Base-by-base conservation (phyloP, 2,329 filamentous ascomycete genomes). In the Fonsecaea pugnacius region DNA sequence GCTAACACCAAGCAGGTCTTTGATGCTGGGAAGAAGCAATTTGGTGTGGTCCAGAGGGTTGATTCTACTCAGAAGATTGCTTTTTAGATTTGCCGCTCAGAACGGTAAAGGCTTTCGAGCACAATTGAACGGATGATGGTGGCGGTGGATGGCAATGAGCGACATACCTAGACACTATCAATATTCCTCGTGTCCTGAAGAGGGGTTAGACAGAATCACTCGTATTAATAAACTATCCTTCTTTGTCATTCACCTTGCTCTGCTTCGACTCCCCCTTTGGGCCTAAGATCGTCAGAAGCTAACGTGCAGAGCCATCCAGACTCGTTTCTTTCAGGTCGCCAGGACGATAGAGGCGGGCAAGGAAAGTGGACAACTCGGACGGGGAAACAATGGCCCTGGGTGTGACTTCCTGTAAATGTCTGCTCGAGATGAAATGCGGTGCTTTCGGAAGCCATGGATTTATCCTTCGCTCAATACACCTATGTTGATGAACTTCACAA, bases 11-110 rank as follows among this genome's bases (percentile, higher is more conserved):
- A 21, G 46, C 64, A 85, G 83, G 81, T 89, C 63, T 89, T 88
- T 73, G 87, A 89, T 71, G 82, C 85, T 62, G 85, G 86, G 58
- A 84, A 85, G 67, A 80, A 75, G 71, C 84, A 82, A 33, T 86
- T 89, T 65, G 87, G 87, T 33, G 79, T 79, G 46, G 84, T 88
- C 52, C 84, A 87, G 69, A 82, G 85, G 70, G 78, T 80, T 36
- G 76, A 83, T 33, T 57, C 62, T 27, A 69, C 61, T 33, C 54
- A 65, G 30, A 67, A 63, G 46, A 63, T 53, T 32, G 30, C 58
- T 14, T 21, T 21, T n/a, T 59, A 59, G 57, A 6, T n/a, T 21
- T 24, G n/a, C 33, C 6, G 21, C 18, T 48, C 21, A 27, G 21
- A 3, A 14, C 10, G 10, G 43, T 14, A 48, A 48, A 14, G 27